Percentiles rank a stretch among this genome's conserved stretches.
These are phyloP conservation scores for Leucosporidium yakuticum DNA, from an alignment of 768 basidiomycete species.

Conservation along the genomic window DNA sequence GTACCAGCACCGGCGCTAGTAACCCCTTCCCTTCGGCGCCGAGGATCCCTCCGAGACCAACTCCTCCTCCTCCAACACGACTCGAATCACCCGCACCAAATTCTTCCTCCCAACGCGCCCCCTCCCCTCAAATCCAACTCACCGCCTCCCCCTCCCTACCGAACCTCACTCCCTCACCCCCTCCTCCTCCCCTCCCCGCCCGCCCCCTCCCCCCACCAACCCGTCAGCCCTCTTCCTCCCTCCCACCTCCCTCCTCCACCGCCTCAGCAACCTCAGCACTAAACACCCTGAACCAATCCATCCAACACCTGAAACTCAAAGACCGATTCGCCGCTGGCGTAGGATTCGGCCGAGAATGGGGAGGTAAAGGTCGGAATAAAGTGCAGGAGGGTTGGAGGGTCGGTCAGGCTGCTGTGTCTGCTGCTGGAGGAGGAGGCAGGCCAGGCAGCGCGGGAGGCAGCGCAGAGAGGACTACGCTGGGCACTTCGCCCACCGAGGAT, in stretches of 20 bases:
- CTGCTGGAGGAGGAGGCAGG: too few relatives aligned
- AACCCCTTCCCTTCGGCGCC: neutral
- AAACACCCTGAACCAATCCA: neutral
- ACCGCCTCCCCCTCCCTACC: neutral
- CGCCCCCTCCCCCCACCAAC: neutral
- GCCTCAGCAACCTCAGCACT: neutral
- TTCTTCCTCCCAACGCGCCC: neutral
- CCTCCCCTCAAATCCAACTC: neutral
- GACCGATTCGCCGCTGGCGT: constrained; percentile 23
- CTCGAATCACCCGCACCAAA: neutral
- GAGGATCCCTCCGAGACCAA: neutral
- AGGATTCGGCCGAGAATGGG: constrained; percentile 17
- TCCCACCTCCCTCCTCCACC: neutral
- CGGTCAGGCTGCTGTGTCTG: neutral
- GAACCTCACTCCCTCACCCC: neutral
- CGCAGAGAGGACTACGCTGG: too few relatives aligned
- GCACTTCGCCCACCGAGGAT: too few relatives aligned
- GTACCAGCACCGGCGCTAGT: neutral
- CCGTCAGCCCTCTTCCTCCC: neutral
- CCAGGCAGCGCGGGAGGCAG: too few relatives aligned
- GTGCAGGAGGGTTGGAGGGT: constrained; percentile 9
- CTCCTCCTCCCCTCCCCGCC: neutral
- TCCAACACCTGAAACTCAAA: constrained; percentile 8
- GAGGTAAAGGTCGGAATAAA: constrained; percentile 8
- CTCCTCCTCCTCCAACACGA: neutral